Percentiles rank a stretch among this genome's conserved stretches.
These are phyloP conservation scores for Backusella tarrabulga DNA, from an alignment of 192 early-diverging fungal genomes.

Conservation along the genomic window DNA sequence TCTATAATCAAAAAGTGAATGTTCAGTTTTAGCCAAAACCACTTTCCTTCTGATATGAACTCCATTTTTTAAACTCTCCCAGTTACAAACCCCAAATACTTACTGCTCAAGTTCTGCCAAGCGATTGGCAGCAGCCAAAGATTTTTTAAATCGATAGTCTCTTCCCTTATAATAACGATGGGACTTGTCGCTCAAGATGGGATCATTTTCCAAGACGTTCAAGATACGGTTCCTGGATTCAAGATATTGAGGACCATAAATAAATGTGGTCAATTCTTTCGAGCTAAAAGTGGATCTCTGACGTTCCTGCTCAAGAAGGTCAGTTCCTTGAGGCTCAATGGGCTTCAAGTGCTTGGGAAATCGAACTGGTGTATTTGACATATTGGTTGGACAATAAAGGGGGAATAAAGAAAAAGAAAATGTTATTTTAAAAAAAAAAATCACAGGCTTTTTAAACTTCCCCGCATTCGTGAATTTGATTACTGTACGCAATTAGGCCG, in stretches of 20 bases:
- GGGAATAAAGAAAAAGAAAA: not conserved
- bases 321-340: slow-evolving; percentile 44
- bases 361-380: slow-evolving; percentile 5
- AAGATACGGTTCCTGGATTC: slow-evolving; percentile 51
- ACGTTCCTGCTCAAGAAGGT: slow-evolving; percentile 68
- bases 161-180: slow-evolving; percentile 69
- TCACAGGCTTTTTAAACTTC: slow-evolving; percentile 8
- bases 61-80: not conserved
- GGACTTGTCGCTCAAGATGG: slow-evolving; percentile 60
- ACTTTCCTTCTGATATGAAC: not conserved
- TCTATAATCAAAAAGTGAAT: slow-evolving; percentile 19
- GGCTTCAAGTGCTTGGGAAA: slow-evolving; percentile 40
- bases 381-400: not conserved
- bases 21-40: not conserved
- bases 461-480: slow-evolving; percentile 8
- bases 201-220: slow-evolving; percentile 59
- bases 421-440: not conserved
- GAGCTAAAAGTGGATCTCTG: slow-evolving; percentile 58
- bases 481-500: not conserved
- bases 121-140: slow-evolving; percentile 57
- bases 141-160: slow-evolving; percentile 59
- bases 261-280: slow-evolving; percentile 58
- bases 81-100: not conserved
- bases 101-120: slow-evolving; percentile 60
- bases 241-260: slow-evolving; percentile 62